These are phyloP conservation scores for Aspergillus ruber DNA, from an alignment of 2,329 filamentous ascomycete genomes.

Conservation along the genomic window DNA sequence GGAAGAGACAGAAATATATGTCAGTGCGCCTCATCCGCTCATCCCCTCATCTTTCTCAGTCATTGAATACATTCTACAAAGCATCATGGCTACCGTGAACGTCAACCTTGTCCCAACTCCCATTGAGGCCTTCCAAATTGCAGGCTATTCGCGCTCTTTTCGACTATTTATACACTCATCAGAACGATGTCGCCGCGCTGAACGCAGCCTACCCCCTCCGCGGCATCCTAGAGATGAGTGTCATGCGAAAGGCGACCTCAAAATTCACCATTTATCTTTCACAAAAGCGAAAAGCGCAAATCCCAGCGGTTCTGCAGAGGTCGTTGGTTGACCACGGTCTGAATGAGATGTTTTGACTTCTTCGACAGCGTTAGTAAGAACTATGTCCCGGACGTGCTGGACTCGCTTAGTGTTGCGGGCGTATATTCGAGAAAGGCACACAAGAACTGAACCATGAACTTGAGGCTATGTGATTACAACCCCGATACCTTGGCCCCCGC, in stretches of 20 bases:
- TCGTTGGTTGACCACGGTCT: neutral
- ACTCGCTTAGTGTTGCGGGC: slow-evolving; percentile 2
- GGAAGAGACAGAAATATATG: neutral
- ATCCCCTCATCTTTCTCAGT: neutral
- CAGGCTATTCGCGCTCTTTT: neutral
- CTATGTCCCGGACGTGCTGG: slow-evolving; percentile 2
- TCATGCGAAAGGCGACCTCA: neutral
- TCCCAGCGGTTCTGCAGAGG: neutral
- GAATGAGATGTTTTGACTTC: neutral
- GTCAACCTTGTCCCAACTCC: neutral
- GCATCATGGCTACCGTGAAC: neutral
- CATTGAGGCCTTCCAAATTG: neutral
- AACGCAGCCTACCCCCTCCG: slow-evolving; percentile 1
- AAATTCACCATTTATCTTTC: slow-evolving; percentile 7
- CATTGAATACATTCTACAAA: neutral
- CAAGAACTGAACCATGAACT: neutral
- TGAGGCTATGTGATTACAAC: slow-evolving; percentile 4
- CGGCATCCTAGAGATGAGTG: slow-evolving; percentile 1
- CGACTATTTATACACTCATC: neutral
- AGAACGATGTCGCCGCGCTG: neutral
- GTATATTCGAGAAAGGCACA: slow-evolving; percentile 2
- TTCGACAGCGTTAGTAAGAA: neutral
- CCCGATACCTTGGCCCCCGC: slow-evolving; percentile 1
- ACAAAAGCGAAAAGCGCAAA: neutral
- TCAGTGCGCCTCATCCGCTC: neutral